A percentile compares a stretch with the other conserved stretches of the same genome.
Conservation (phyloP, 176 grass and related monocot genomes). For the Aegilops tauschii region DNA sequence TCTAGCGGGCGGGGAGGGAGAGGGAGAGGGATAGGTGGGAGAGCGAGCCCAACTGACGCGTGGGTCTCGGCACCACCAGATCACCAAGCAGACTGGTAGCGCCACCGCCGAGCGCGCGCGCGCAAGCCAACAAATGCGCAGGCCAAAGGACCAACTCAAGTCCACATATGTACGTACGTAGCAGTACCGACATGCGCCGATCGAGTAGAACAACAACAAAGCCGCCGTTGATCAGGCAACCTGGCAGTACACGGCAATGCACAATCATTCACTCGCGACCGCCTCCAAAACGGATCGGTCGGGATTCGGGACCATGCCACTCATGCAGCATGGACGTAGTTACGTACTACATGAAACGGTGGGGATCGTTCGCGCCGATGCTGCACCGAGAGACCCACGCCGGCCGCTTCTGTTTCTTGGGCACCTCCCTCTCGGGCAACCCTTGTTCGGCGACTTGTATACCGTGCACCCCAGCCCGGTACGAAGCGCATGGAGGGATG, state of each 20-base stretch:
- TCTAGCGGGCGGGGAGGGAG: neutral
- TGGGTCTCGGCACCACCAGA: constrained; percentile 7
- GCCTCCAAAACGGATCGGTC: too few relatives aligned
- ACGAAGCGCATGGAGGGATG: neutral
- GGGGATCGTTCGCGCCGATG: too few relatives aligned
- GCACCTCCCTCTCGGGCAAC: too few relatives aligned
- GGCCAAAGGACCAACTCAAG: constrained; percentile 23
- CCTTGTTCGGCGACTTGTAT: neutral
- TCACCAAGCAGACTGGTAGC: constrained; percentile 6
- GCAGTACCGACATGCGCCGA: neutral
- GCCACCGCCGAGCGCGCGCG: constrained; percentile 13
- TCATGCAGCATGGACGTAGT: neutral
- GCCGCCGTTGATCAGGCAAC: neutral
- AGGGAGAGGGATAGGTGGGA: neutral
- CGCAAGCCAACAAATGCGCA: constrained; percentile 33
- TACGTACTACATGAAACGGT: too few relatives aligned
- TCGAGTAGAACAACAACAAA: neutral
- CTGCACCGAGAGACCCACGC: too few relatives aligned
- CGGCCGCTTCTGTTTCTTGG: too few relatives aligned
- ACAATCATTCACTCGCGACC: neutral
- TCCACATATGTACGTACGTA: neutral
- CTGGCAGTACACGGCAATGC: neutral
- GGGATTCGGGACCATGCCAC: neutral
- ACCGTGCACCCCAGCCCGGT: too few relatives aligned
- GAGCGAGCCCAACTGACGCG: constrained; percentile 29